Percentiles rank a stretch among this genome's conserved stretches.
phyloP scores from a whole-genome alignment of 257 asterid genomes.

The Misopates orontium region DNA sequence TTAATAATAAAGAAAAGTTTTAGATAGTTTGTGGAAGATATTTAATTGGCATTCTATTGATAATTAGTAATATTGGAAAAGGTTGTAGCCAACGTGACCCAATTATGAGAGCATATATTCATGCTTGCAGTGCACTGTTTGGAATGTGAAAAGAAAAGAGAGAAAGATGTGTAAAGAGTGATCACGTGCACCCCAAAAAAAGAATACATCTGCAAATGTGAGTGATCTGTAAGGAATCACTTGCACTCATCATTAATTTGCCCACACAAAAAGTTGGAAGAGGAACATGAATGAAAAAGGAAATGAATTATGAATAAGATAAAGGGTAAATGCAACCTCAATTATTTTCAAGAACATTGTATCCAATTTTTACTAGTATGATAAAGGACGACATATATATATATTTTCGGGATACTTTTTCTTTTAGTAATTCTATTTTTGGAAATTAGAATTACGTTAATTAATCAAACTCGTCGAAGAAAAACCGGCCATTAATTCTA shows the following conservation, averaged over 20 bases:
- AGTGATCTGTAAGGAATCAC: slow-evolving; percentile 45
- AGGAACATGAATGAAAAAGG: too few relatives aligned
- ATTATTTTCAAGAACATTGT: background rate
- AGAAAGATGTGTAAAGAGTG: slow-evolving; percentile 25
- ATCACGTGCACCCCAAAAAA: slow-evolving; percentile 52
- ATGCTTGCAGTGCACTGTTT: slow-evolving; percentile 48
- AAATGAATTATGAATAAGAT: too few relatives aligned
- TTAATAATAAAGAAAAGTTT: too few relatives aligned
- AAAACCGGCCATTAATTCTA: too few relatives aligned
- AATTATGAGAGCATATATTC: slow-evolving; percentile 47
- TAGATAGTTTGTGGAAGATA: too few relatives aligned
- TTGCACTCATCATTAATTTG: slow-evolving; percentile 29
- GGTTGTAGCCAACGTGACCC: slow-evolving; percentile 16
- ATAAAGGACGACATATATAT: too few relatives aligned
- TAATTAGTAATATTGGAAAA: too few relatives aligned
- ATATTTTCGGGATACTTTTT: too few relatives aligned
- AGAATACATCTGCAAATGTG: slow-evolving; percentile 40
- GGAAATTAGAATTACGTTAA: too few relatives aligned
- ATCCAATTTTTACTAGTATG: background rate
- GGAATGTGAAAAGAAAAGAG: slow-evolving; percentile 31
- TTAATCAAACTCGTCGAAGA: too few relatives aligned
- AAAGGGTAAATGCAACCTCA: background rate
- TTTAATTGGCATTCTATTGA: too few relatives aligned
- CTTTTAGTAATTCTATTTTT: too few relatives aligned
- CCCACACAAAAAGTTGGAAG: slow-evolving; percentile 7